These are phyloP conservation scores for Dendrobium chrysotoxum DNA, from an alignment of 106 monocot species.

Conservation along the genomic window DNA sequence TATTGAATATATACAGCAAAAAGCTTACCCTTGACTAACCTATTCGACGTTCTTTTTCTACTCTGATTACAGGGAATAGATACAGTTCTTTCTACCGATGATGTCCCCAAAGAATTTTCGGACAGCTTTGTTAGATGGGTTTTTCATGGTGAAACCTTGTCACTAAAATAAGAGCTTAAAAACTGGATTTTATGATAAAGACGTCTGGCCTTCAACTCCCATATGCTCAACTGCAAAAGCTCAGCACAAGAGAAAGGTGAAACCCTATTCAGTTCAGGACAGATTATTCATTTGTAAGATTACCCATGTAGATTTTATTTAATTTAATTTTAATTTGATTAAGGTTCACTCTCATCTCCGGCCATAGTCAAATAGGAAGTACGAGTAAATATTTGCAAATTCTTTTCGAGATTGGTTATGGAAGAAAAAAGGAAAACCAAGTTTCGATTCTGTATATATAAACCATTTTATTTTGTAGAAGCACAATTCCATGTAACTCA, in stretches of 20 bases:
- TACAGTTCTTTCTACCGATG: not conserved
- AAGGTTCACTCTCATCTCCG: not conserved
- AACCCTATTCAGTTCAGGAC: not conserved
- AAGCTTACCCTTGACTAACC: no score
- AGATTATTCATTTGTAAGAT: constrained; percentile 1
- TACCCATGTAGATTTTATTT: not conserved
- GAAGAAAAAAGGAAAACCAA: not conserved
- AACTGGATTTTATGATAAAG: not conserved
- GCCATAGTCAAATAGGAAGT: constrained; percentile 4
- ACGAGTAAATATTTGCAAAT: not conserved
- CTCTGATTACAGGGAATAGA: not conserved
- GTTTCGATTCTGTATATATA: not conserved
- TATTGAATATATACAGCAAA: no score
- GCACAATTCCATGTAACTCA: not conserved
- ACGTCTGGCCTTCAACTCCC: not conserved
- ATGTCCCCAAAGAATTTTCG: constrained; percentile 1
- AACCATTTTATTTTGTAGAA: not conserved
- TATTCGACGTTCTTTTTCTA: not conserved
- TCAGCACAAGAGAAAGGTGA: not conserved
- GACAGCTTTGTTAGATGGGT: constrained; percentile 6
- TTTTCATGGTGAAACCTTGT: not conserved
- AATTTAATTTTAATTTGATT: not conserved
- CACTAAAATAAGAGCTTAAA: not conserved
- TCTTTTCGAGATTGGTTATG: not conserved
- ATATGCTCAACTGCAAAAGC: not conserved